These are phyloP conservation scores for Alternaria sp. DNA, from an alignment of 2,329 filamentous ascomycete species.

Conservation along the genomic window DNA sequence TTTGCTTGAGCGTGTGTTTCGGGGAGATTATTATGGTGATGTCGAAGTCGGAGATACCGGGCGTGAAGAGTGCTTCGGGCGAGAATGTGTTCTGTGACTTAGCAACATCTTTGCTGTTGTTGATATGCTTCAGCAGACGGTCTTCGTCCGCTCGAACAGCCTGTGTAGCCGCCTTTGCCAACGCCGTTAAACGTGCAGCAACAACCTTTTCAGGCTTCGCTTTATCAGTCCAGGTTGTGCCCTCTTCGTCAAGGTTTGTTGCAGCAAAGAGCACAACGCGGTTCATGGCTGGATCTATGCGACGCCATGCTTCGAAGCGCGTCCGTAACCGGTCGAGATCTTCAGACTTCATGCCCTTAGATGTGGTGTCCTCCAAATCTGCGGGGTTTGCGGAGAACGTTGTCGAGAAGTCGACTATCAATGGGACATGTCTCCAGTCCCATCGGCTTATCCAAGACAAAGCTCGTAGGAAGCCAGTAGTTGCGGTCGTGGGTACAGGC, in stretches of 20 bases:
- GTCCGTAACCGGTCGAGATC: conserved; percentile 70
- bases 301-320: conserved; percentile 82
- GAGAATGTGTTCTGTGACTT: conserved; percentile 36
- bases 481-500: conserved; percentile 75
- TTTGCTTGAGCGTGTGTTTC: conserved; percentile 52
- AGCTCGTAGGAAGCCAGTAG: conserved; percentile 81
- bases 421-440: conserved; percentile 87
- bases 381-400: conserved; percentile 26
- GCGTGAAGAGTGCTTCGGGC: conserved; percentile 70
- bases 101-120: conserved; percentile 7
- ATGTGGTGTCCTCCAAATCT: conserved; percentile 23
- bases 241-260: conserved; percentile 77
- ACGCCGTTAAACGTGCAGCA: conserved; percentile 79
- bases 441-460: conserved; percentile 81
- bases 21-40: conserved; percentile 76
- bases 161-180: conserved; percentile 74
- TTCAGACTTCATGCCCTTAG: conserved; percentile 59
- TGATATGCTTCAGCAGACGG: conserved; percentile 50
- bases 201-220: conserved; percentile 77
- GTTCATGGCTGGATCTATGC: conserved; percentile 88
- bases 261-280: conserved; percentile 80
- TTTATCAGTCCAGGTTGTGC: conserved; percentile 79
- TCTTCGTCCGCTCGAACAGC: conserved; percentile 59
- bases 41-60: conserved; percentile 79
- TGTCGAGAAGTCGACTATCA: conserved; percentile 75